Evolutionary conservation across 2,329 filamentous ascomycete species (phyloP).

Genomic region (Calonectria hongkongensis): DNA sequence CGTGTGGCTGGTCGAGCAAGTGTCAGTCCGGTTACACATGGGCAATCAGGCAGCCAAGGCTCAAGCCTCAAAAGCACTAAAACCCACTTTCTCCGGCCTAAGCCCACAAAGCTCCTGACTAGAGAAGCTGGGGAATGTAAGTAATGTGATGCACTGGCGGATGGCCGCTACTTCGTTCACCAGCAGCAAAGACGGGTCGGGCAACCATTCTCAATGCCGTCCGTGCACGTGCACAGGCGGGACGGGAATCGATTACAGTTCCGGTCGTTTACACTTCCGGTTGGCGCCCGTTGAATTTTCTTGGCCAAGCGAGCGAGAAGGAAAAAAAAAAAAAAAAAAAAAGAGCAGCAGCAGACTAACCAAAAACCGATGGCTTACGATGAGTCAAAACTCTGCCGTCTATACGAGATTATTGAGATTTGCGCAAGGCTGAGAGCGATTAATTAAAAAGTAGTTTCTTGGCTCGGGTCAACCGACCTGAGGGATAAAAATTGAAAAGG

Average conservation of each 20-base stretch:
- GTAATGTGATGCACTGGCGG: neutral
- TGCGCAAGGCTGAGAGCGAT: constrained; percentile 18
- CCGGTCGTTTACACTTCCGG: constrained; percentile 16
- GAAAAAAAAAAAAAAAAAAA: neutral
- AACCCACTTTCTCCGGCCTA: constrained; percentile 10
- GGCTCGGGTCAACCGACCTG: constrained; percentile 19
- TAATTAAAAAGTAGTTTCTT: constrained; percentile 14
- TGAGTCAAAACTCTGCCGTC: constrained; percentile 29
- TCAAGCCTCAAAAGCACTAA: neutral
- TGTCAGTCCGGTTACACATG: neutral
- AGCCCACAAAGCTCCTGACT: neutral
- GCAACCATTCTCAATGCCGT: constrained; percentile 7
- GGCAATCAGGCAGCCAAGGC: neutral
- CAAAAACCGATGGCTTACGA: constrained; percentile 21
- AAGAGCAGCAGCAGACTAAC: neutral
- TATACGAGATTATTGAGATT: constrained; percentile 8
- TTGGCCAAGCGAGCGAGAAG: neutral
- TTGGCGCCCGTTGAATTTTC: constrained; percentile 8
- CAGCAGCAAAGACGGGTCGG: neutral
- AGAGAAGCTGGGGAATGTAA: constrained; percentile 10
- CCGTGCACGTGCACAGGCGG: constrained; percentile 16
- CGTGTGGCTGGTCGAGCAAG: neutral
- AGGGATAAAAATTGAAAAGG: neutral
- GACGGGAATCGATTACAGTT: constrained; percentile 24
- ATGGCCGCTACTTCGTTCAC: neutral